These are phyloP conservation scores for Endotrypanum monterogeii DNA, from an alignment of 208 protist genomes.

Conservation along the genomic window DNA sequence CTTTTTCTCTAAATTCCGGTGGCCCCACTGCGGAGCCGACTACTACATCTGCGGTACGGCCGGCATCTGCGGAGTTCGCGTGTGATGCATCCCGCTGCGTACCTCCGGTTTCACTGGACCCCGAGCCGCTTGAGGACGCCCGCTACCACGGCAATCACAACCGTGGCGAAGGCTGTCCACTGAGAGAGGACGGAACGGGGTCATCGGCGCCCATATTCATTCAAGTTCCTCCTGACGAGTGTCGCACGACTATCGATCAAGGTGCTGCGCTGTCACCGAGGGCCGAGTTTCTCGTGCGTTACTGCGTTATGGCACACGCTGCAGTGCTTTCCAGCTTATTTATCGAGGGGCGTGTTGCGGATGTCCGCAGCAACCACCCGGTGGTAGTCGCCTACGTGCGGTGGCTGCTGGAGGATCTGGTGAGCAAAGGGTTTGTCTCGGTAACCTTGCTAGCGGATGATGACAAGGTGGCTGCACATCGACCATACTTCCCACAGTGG, in stretches of 20 bases:
- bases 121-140: constrained; percentile 40
- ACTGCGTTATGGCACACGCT: constrained; percentile 71
- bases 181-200: constrained; percentile 45
- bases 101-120: constrained; percentile 44
- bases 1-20: not conserved
- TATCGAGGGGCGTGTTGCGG: constrained; percentile 67
- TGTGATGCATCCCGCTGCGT: constrained; percentile 30
- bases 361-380: constrained; percentile 49
- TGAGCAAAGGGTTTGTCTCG: constrained; percentile 39
- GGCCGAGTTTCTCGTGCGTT: constrained; percentile 20
- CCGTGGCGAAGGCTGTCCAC: constrained; percentile 73
- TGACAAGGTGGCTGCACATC: constrained; percentile 3
- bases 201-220: constrained; percentile 54
- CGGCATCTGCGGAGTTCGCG: constrained; percentile 13
- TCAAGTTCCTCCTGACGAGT: constrained; percentile 7
- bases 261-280: not conserved
- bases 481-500: constrained; percentile 60
- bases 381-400: constrained; percentile 53
- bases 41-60: not conserved
- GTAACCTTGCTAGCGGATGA: constrained; percentile 13
- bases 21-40: not conserved
- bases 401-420: constrained; percentile 60
- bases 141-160: constrained; percentile 66
- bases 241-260: not conserved
- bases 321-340: constrained; percentile 70